These are phyloP conservation scores for Linnemannia exigua DNA, from an alignment of 192 early-diverging fungal genomes.

Conservation along the genomic window DNA sequence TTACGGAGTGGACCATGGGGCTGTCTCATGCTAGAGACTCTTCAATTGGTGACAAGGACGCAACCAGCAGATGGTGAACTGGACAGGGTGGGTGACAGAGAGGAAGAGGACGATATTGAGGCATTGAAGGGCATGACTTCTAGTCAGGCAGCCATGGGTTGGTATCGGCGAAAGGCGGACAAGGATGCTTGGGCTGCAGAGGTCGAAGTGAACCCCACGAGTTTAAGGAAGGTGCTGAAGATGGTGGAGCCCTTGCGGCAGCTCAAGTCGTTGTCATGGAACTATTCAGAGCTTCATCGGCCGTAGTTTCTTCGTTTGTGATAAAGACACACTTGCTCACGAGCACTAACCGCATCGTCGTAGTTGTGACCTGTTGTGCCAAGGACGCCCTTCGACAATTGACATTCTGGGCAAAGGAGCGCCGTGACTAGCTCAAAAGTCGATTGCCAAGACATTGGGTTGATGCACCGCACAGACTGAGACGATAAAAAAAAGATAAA, in stretches of 20 bases:
- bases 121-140: not conserved
- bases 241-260: not conserved
- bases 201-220: not conserved
- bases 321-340: not conserved
- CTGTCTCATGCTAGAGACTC: not conserved
- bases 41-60: not conserved
- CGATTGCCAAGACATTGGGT: too few relatives aligned
- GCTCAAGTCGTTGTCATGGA: not conserved
- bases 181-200: not conserved
- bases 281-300: not conserved
- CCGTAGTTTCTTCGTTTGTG: not conserved
- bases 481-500: too few relatives aligned
- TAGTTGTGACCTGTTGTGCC: too few relatives aligned
- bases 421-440: too few relatives aligned
- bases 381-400: too few relatives aligned
- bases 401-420: too few relatives aligned
- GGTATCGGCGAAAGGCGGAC: not conserved
- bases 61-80: not conserved
- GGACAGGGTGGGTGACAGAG: not conserved
- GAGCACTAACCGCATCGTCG: too few relatives aligned
- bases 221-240: not conserved
- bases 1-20: not conserved
- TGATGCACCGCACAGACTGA: too few relatives aligned
- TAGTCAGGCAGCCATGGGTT: not conserved
- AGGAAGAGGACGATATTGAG: not conserved